Percentiles rank a stretch among this genome's conserved stretches.
Evolutionary conservation across 805 yeast genomes (phyloP).

Genomic region (Wickerhamiella brachini): DNA sequence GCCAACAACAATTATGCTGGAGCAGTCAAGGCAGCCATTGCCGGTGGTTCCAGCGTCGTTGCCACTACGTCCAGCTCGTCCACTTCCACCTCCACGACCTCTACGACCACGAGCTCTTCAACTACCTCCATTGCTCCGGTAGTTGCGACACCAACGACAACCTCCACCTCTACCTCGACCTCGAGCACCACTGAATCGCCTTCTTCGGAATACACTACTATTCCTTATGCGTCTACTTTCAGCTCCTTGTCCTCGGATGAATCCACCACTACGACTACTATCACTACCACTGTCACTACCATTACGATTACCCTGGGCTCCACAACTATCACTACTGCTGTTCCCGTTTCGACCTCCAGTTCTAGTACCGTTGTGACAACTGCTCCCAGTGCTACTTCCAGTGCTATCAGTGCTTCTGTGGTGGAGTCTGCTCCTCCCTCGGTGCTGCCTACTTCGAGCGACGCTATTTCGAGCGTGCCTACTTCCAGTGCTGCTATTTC

Average conservation of each 20-base stretch:
- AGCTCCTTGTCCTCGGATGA: background rate
- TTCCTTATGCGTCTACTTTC: background rate
- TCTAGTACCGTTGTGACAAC: background rate
- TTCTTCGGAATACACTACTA: background rate
- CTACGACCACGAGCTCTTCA: slow-evolving; percentile 1
- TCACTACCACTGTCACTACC: background rate
- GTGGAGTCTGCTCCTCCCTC: background rate
- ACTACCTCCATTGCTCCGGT: background rate
- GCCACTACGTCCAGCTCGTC: background rate
- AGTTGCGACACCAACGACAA: background rate
- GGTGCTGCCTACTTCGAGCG: background rate
- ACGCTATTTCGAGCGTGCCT: background rate
- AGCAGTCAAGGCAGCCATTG: slow-evolving; percentile 29
- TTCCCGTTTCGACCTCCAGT: background rate
- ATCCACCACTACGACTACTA: background rate
- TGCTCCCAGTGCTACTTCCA: background rate
- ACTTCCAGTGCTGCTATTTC: background rate
- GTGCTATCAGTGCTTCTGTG: background rate
- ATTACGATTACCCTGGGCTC: slow-evolving; percentile 1
- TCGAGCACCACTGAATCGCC: background rate
- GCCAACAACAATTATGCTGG: slow-evolving; percentile 35
- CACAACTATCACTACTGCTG: background rate
- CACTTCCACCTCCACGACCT: background rate
- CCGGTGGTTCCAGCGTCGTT: slow-evolving; percentile 42
- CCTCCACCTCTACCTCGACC: background rate